These are phyloP conservation scores for Pichia inconspicua DNA, from an alignment of 1,139 yeast species.

Conservation along the genomic window DNA sequence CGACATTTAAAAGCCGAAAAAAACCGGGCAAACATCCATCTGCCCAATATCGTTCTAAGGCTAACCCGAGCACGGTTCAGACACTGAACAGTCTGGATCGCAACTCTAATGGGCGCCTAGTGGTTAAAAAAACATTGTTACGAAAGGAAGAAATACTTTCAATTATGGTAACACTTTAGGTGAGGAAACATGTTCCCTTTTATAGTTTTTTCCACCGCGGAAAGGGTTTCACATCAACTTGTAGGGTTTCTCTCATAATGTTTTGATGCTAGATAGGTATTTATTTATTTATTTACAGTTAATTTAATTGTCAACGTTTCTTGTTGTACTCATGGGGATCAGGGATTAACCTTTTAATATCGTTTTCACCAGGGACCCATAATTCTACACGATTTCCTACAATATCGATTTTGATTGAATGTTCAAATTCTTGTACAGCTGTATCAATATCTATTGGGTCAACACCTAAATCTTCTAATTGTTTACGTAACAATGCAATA, in stretches of 20 bases:
- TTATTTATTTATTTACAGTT: too few relatives aligned
- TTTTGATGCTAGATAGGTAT: too few relatives aligned
- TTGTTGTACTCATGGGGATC: constrained; percentile 46
- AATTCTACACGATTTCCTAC: constrained; percentile 46
- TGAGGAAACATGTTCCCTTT: constrained; percentile 2
- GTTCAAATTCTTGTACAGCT: constrained; percentile 48
- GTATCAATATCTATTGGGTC: constrained; percentile 47
- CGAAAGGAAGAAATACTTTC: constrained; percentile 26
- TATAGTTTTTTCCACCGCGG: constrained; percentile 8
- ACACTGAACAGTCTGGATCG: constrained; percentile 49
- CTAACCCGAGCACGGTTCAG: constrained; percentile 83
- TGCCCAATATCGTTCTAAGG: constrained; percentile 50
- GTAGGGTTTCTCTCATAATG: neutral
- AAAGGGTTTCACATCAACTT: neutral
- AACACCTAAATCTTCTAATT: constrained; percentile 43
- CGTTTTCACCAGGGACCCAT: constrained; percentile 50
- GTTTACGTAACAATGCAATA: constrained; percentile 53
- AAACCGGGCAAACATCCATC: constrained; percentile 31
- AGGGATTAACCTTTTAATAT: constrained; percentile 45
- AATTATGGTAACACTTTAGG: too few relatives aligned
- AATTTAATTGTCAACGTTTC: too few relatives aligned
- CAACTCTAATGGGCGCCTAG: constrained; percentile 94
- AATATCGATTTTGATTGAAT: constrained; percentile 46
- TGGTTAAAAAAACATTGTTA: constrained; percentile 65
- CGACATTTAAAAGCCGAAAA: constrained; percentile 54